Percentiles rank a stretch among this genome's conserved stretches.
Evolutionary conservation across 2,329 filamentous ascomycete genomes (phyloP).

Genomic region (Aspergillus ochraceus): DNA sequence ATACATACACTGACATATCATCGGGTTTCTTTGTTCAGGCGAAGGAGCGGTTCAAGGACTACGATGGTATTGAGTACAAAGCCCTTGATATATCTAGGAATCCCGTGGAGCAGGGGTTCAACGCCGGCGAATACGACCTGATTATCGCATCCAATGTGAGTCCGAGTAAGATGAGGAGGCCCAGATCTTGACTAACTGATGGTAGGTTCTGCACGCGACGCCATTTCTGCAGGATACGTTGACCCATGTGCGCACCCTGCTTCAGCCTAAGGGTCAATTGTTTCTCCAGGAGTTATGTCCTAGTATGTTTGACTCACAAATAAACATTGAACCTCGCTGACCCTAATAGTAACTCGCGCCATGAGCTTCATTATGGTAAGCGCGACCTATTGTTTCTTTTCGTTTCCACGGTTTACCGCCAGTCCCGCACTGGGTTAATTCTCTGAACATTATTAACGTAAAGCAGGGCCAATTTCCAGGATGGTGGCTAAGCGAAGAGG

Average conservation of each 20-base stretch:
- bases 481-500: not conserved
- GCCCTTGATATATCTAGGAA: slow-evolving; percentile 25
- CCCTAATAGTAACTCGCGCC: not conserved
- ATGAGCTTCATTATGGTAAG: not conserved
- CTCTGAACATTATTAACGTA: not conserved
- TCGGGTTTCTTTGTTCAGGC: slow-evolving; percentile 21
- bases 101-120: slow-evolving; percentile 25
- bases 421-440: not conserved
- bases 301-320: not conserved
- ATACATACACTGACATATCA: slow-evolving; percentile 25
- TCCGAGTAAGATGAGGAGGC: not conserved
- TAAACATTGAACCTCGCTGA: not conserved
- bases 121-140: slow-evolving; percentile 23
- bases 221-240: not conserved
- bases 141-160: slow-evolving; percentile 12
- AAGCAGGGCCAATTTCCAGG: not conserved
- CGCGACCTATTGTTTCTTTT: not conserved
- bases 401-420: too few species aligned
- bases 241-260: not conserved
- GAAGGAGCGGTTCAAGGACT: slow-evolving; percentile 17
- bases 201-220: not conserved
- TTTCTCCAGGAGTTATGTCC: not conserved
- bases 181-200: not conserved
- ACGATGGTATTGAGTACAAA: slow-evolving; percentile 21
- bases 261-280: not conserved